Evolutionary conservation across 1,139 yeast species (phyloP), one percentile per base, ranked within the genome.

Genomic region (Saccharomyces hybrid): DNA sequence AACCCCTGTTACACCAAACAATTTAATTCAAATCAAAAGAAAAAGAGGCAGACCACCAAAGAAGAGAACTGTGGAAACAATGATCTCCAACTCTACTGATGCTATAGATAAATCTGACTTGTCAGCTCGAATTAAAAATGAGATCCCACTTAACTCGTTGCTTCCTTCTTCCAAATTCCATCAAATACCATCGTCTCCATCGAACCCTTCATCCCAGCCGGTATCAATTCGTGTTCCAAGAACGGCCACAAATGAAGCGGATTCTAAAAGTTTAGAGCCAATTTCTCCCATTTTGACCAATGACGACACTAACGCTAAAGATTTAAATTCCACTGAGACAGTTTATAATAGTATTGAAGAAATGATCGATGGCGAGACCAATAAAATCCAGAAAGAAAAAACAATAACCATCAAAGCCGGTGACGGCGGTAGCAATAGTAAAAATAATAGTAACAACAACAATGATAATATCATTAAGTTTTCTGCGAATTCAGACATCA

Each of bases 1-100:
- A 11, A 27, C 52, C 32, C 21, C 51, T 27, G 24, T 38, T 38
- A 38, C 44, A 24, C 44, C 44, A 24, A 38, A 38, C 44, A 38
- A 38, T 19, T 16, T 38, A 19, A 38, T 38, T 16, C 44, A 38
- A 16, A 53, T 57, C 16, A 64, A 61, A 51, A 63, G 65, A 48
- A 63, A 57, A 56, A 63, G 71, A 56, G 71, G 71, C 31, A 62
- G 71, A 53, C 71, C 71, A 16, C 70, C 70, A 6, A 68, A 67
- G 55, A 61, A 61, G 58, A 65, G 64, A 58, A 64, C 65, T 6
- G 28, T 46, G 19, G 48, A 46, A 46, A 26, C 48, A 46, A 46
- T 46, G 48, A 24, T 26, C 14, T 26, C 28, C 4, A 46, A 46
- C 19, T 24, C 48, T 16, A 46, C 31, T 9, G 48, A 46, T 24